Conservation (phyloP, 805 yeast genomes). For the Huiozyma naganishii region DNA sequence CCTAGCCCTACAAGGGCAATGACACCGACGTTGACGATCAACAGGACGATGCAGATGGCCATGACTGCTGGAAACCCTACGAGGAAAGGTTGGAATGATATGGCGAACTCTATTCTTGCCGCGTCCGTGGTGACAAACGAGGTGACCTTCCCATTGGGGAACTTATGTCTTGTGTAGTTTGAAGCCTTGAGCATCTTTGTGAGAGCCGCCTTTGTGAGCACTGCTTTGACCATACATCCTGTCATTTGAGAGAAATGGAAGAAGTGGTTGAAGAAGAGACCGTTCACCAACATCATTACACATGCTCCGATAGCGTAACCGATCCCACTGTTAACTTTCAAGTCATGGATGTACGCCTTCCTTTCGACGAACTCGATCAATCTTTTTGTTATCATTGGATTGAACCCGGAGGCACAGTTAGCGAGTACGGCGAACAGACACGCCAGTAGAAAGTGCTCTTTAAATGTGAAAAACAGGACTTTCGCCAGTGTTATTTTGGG, state of each 20-base stretch:
- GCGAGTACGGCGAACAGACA: constrained; percentile 36
- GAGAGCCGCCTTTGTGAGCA: constrained; percentile 58
- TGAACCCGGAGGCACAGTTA: constrained; percentile 40
- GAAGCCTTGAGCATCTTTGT: constrained; percentile 57
- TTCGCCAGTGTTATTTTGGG: constrained; percentile 29
- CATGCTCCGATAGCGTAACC: constrained; percentile 70
- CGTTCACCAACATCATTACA: constrained; percentile 39
- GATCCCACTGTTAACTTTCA: constrained; percentile 46
- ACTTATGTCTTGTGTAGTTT: constrained; percentile 45
- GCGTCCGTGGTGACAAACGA: constrained; percentile 74
- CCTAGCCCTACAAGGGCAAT: constrained; percentile 64
- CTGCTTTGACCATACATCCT: constrained; percentile 64
- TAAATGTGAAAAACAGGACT: constrained; percentile 41
- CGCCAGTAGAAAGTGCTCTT: constrained; percentile 36
- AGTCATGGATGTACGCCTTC: constrained; percentile 34
- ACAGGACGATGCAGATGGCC: constrained; percentile 50
- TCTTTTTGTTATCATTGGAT: constrained; percentile 56
- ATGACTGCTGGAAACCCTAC: constrained; percentile 56
- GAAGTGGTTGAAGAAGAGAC: constrained; percentile 46
- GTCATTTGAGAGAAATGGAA: constrained; percentile 50
- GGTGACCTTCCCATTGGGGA: constrained; percentile 61
- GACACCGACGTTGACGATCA: constrained; percentile 61
- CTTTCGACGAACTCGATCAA: constrained; percentile 54
- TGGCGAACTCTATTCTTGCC: constrained; percentile 67
- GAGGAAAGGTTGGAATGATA: constrained; percentile 56